Conservation (phyloP, 1,284 basidiomycete genomes). For the Sporisorium sorghi region DNA sequence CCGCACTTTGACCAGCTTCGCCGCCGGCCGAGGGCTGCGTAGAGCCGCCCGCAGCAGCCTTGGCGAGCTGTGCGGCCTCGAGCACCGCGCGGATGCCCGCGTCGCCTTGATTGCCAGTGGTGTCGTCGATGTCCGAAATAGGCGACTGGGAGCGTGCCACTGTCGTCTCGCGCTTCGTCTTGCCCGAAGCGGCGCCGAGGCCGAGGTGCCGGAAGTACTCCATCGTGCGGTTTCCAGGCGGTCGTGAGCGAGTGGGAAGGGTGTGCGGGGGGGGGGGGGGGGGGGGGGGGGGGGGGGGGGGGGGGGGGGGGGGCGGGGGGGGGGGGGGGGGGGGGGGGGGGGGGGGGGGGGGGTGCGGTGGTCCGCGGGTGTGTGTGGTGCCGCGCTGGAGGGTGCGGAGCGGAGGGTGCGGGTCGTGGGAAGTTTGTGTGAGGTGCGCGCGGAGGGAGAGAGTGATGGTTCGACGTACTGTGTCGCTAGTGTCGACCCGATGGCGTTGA, state of each 20-base stretch:
- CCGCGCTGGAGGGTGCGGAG: too few relatives aligned
- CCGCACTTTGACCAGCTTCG: neutral
- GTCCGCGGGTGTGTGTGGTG: too few relatives aligned
- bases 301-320: neutral
- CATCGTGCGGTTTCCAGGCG: neutral
- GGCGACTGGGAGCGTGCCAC: constrained; percentile 7
- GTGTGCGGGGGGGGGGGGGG: too few relatives aligned
- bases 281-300: too few relatives aligned
- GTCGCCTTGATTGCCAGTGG: neutral
- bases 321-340: too few relatives aligned
- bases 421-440: too few relatives aligned
- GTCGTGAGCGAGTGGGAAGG: neutral
- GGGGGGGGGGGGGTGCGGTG: too few relatives aligned
- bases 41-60: neutral
- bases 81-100: constrained; percentile 1
- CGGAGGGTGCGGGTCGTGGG: too few relatives aligned
- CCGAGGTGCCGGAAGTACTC: constrained; percentile 6
- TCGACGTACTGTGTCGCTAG: too few relatives aligned
- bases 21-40: too few relatives aligned
- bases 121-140: constrained; percentile 33
- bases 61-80: constrained; percentile 1
- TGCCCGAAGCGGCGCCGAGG: neutral
- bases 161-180: neutral
- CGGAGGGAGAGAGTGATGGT: too few relatives aligned
- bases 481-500: too few relatives aligned